A percentile compares a stretch with the other conserved stretches of the same genome.
phyloP scores from a whole-genome alignment of 164 flowering plant species.

The Nelumbo lutea region DNA sequence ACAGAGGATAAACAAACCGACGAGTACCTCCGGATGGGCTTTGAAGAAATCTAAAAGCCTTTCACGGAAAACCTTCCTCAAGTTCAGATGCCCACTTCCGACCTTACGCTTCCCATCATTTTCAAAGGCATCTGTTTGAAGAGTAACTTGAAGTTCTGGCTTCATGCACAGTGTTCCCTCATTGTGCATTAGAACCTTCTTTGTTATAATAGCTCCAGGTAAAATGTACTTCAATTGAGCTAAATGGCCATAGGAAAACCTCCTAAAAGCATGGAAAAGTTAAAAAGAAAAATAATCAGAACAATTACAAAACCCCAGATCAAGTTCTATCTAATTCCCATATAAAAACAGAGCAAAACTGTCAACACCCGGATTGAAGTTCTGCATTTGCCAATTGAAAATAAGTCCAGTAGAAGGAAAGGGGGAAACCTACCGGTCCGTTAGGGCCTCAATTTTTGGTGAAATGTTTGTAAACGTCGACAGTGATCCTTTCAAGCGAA shows the following conservation, averaged over 20 bases:
- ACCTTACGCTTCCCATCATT: constrained; percentile 21
- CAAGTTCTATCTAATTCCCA: neutral
- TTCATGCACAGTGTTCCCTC: constrained; percentile 71
- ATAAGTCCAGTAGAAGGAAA: neutral
- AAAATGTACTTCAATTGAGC: constrained; percentile 79
- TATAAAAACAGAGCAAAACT: neutral
- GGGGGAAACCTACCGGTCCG: constrained; percentile 55
- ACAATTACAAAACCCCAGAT: neutral
- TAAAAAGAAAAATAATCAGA: constrained; percentile 4
- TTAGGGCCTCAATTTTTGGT: constrained; percentile 42
- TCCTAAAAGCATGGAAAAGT: constrained; percentile 38
- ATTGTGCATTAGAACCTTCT: constrained; percentile 46
- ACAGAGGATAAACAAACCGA: neutral
- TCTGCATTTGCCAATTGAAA: neutral
- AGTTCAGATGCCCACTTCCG: constrained; percentile 20
- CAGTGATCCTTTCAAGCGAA: constrained; percentile 42
- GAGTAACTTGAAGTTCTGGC: constrained; percentile 53
- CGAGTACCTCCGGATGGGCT: constrained; percentile 69
- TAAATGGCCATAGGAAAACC: constrained; percentile 60
- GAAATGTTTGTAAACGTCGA: constrained; percentile 51
- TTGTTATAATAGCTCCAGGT: constrained; percentile 59
- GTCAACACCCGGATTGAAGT: neutral
- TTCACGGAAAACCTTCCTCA: constrained; percentile 50
- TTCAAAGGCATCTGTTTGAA: constrained; percentile 37
- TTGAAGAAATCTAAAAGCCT: constrained; percentile 47